phyloP scores from a whole-genome alignment of 495 filamentous ascomycete genomes.

The Aspergillus carlsbadensis region DNA sequence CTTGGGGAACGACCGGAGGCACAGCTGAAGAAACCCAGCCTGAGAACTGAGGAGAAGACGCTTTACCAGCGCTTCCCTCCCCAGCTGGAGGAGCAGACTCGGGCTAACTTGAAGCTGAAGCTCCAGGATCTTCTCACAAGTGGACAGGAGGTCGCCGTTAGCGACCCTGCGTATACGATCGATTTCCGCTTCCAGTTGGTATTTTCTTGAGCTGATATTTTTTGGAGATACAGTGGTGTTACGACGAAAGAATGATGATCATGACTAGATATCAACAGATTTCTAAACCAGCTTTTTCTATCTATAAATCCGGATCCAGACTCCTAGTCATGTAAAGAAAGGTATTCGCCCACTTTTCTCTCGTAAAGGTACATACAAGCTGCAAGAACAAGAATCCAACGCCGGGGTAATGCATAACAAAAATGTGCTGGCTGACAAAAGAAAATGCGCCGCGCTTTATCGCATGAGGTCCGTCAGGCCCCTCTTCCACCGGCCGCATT shows the following conservation, averaged over 20 bases:
- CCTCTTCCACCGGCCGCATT: slow-evolving; percentile 64
- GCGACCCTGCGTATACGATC: slow-evolving; percentile 76
- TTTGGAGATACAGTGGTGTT: slow-evolving; percentile 5
- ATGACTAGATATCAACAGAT: slow-evolving; percentile 26
- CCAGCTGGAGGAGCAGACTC: slow-evolving; percentile 75
- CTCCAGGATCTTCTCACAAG: slow-evolving; percentile 61
- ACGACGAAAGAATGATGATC: slow-evolving; percentile 18
- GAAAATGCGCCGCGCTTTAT: slow-evolving; percentile 26
- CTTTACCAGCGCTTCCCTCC: slow-evolving; percentile 87
- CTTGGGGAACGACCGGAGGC: slow-evolving; percentile 81
- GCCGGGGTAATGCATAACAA: slow-evolving; percentile 47
- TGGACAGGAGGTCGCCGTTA: slow-evolving; percentile 76
- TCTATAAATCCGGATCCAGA: slow-evolving; percentile 32
- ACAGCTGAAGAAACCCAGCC: slow-evolving; percentile 85
- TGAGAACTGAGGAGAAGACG: slow-evolving; percentile 77
- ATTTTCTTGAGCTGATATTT: slow-evolving; percentile 31
- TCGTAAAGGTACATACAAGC: slow-evolving; percentile 47
- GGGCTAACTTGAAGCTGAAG: slow-evolving; percentile 77
- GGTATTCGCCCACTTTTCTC: slow-evolving; percentile 38
- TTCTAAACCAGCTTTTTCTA: slow-evolving; percentile 31
- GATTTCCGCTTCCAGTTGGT: slow-evolving; percentile 68
- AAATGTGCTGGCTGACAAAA: slow-evolving; percentile 11
- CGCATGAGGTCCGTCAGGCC: slow-evolving; percentile 56
- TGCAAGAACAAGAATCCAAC: slow-evolving; percentile 39
- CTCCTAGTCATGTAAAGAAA: slow-evolving; percentile 38